Conservation (phyloP, 2,329 filamentous ascomycete genomes). For the Exophiala lecanii-corni region DNA sequence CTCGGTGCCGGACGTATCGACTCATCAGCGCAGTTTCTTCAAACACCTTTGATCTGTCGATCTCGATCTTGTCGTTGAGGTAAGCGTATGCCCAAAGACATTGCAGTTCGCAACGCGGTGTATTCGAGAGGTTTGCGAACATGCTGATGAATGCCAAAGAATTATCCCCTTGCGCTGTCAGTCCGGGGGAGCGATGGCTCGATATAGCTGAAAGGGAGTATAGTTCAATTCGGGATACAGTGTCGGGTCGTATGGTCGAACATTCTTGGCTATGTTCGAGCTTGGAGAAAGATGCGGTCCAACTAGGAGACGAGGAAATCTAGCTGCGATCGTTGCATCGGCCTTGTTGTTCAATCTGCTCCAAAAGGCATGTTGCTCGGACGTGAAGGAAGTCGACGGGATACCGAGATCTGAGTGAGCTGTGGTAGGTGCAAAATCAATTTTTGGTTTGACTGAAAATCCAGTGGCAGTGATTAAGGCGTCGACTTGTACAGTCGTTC, state of each 20-base stretch:
- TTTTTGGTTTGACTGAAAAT: slow-evolving; percentile 48
- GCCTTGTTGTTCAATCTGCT: slow-evolving; percentile 36
- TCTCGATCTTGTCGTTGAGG: slow-evolving; percentile 47
- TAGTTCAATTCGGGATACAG: slow-evolving; percentile 14
- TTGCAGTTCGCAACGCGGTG: slow-evolving; percentile 35
- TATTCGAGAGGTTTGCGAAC: slow-evolving; percentile 44
- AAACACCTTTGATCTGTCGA: slow-evolving; percentile 34
- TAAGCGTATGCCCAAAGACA: slow-evolving; percentile 64
- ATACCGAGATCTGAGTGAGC: slow-evolving; percentile 45
- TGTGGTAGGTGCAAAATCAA: slow-evolving; percentile 45
- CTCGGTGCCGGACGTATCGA: slow-evolving; percentile 66
- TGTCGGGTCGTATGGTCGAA: slow-evolving; percentile 14
- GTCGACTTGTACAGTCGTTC: slow-evolving; percentile 43
- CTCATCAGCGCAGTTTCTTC: slow-evolving; percentile 59
- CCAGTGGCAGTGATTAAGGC: slow-evolving; percentile 54
- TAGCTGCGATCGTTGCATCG: slow-evolving; percentile 43
- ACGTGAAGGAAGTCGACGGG: slow-evolving; percentile 32
- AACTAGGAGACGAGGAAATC: slow-evolving; percentile 36
- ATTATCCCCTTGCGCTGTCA: slow-evolving; percentile 35
- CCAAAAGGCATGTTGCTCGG: slow-evolving; percentile 31
- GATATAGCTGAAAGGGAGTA: slow-evolving; percentile 41
- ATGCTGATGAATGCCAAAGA: slow-evolving; percentile 49
- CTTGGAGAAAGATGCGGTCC: slow-evolving; percentile 35
- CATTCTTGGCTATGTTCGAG: slow-evolving; percentile 27
- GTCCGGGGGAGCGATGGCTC: slow-evolving; percentile 42